Conservation (phyloP, 768 basidiomycete species). For the Suillus occidentalis region DNA sequence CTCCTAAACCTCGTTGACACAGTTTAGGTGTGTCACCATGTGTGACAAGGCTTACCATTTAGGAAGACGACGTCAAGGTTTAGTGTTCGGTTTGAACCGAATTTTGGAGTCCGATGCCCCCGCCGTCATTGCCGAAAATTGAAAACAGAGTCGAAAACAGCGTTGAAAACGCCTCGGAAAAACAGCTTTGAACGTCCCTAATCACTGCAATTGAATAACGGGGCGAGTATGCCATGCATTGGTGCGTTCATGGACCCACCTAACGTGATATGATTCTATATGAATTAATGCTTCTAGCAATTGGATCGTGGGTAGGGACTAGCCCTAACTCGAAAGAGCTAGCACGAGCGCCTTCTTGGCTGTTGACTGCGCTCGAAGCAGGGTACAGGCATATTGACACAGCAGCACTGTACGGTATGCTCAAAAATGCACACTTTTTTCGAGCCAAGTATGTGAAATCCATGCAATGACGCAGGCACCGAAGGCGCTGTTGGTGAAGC, state of each 20-base stretch:
- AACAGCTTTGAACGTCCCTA: too few relatives aligned
- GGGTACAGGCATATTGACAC: constrained; percentile 47
- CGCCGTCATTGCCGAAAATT: too few relatives aligned
- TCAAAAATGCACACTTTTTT: not conserved
- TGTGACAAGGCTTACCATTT: too few relatives aligned
- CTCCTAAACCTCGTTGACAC: too few relatives aligned
- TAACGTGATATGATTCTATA: constrained; percentile 5
- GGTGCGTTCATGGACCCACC: constrained; percentile 27
- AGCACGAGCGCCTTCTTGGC: constrained; percentile 2
- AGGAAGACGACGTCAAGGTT: too few relatives aligned
- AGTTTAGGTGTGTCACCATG: too few relatives aligned
- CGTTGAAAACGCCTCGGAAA: too few relatives aligned
- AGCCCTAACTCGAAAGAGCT: not conserved
- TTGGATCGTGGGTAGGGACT: constrained; percentile 6
- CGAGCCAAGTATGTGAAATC: not conserved
- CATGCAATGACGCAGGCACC: constrained; percentile 26
- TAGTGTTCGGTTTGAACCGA: too few relatives aligned
- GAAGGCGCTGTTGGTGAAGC: constrained; percentile 44
- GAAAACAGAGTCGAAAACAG: too few relatives aligned
- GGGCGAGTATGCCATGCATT: constrained; percentile 23
- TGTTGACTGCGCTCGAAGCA: constrained; percentile 25
- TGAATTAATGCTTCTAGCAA: constrained; percentile 2
- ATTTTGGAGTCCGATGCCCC: too few relatives aligned
- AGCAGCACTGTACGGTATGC: constrained; percentile 34
- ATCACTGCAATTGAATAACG: constrained; percentile 27